These are phyloP conservation scores for Chaetomium sp. DNA, from an alignment of 2,329 filamentous ascomycete species.

Conservation along the genomic window DNA sequence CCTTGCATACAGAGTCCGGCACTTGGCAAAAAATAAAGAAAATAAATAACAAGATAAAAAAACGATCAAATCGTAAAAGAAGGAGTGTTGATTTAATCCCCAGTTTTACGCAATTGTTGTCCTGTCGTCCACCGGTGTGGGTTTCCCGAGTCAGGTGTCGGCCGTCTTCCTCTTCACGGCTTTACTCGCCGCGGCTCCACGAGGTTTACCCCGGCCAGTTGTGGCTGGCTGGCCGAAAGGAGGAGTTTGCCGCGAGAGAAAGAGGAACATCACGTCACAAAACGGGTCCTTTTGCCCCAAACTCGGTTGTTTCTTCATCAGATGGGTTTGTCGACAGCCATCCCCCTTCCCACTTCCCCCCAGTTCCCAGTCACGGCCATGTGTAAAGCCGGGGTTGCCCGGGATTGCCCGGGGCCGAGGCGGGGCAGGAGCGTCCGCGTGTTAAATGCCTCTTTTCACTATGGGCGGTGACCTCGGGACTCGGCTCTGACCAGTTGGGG, in stretches of 20 bases:
- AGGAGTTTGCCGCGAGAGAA: background rate
- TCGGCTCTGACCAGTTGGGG: constrained; percentile 11
- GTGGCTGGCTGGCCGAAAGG: background rate
- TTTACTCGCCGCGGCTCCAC: no score
- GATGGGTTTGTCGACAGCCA: constrained; percentile 10
- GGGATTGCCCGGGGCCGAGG: constrained; percentile 13
- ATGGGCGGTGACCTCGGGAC: background rate
- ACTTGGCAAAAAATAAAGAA: background rate
- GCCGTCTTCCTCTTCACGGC: background rate
- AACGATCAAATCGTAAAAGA: constrained; percentile 2
- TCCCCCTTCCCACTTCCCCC: no score
- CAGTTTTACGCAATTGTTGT: background rate
- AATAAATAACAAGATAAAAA: background rate
- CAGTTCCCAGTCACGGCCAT: no score
- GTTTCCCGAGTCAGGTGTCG: background rate
- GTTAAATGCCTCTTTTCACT: background rate
- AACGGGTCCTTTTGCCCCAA: background rate
- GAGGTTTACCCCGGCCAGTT: background rate
- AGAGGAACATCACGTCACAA: background rate
- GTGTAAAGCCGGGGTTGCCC: constrained; percentile 2
- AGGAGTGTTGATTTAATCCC: background rate
- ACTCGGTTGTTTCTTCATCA: constrained; percentile 8
- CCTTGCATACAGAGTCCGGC: background rate
- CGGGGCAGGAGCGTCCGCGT: background rate
- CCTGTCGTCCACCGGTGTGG: constrained; percentile 1